Base-by-base conservation (phyloP, 495 filamentous ascomycete species). In the Bombardia bombarda region DNA sequence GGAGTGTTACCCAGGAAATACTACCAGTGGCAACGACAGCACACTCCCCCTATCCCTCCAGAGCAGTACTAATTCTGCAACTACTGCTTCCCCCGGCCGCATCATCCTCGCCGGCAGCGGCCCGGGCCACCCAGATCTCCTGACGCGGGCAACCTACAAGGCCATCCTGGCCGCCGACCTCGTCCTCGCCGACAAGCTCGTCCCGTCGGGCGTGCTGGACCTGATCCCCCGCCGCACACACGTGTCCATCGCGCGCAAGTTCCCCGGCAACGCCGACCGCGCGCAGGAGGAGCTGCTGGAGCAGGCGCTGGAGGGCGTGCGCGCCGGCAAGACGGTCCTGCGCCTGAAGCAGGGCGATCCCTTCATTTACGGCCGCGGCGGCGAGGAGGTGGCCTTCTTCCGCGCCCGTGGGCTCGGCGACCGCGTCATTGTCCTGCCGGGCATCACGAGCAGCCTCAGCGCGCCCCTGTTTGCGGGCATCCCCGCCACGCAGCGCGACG, bases 331-430 rank as follows among this genome's bases (percentile, higher is more conserved):
- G 50, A 84, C 77, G 1, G 92, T 97, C 0, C 72, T 98, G 18
- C 75, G 92, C 5, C 69, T 98, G 19, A 98, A 98, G 65, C 92
- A 98, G 56, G 92, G 92, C 16, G 92, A 98, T 55, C 92, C 92
- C 0, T 98, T 94, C 61, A 75, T 98, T 19, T 98, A 95, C 62
- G 92, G 92, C 18, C 79, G 92, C 32, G 92, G 92, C 46, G 92
- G 83, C 12, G 92, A 98, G 57, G 92, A 98, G 57, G 84, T 82
- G 28, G 78, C 78, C n/a, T 95, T 86, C 57, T 97, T 98, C 70
- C 66, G 75, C 1, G 62, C 61, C 6, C 69, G 85, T 36, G 92
- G 89, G 7, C 82, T 81, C 30, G 66, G 53, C 5, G 62, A 59
- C 7, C 50, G 50, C 9, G 57, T 61, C 2, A 43, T 75, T 0